Base-by-base conservation (phyloP, 257 asterid genomes). In the Mitragyna speciosa region DNA sequence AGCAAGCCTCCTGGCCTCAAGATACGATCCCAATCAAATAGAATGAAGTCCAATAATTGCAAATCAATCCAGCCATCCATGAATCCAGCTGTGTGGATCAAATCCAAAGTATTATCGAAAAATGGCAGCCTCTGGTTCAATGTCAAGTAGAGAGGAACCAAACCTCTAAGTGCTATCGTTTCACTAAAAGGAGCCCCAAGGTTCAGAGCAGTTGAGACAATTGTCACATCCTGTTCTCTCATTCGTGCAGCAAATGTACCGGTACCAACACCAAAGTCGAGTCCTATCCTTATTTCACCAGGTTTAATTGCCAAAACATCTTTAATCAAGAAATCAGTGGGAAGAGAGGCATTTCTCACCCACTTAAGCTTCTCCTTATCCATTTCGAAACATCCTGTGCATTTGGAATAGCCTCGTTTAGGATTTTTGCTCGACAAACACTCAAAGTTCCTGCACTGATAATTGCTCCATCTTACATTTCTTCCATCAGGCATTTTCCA, bases 1-100 rank as follows among this genome's bases (percentile, higher is more conserved):
- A 91, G 65, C 86, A 95, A 80, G 0, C 98, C 98, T 9, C 98
- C 98, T 0, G 96, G 98, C 90, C 98, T 90, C 79, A 93, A 77
- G 12, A 93, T 83, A 0, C 98, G 91, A 75, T 95, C 98, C 98
- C 98, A 95, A 17, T 95, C 98, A 33, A 93, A 95, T 70, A 95
- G 83, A 72, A 95, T 92, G 76, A 88, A 95, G 83, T 93, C 98
- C 78, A 95, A 77, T 75, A 92, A 76, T 85, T 85, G 94, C 77
- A 93, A 70, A 86, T 95, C 97, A 14, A 91, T 91, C 98, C 95
- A 89, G n/a, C 97, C 98, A 39, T 94, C 98, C 97, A 94, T 84
- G 76, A 94, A 88, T 31, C 98, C 96, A 17, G 86, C 68, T 3
- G 97, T 88, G 89, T 94, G 98, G 49, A 94, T 93, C 87, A 93